Evolutionary conservation across 2,329 filamentous ascomycete genomes (phyloP).

Genomic region (Aspergillaceae sp.): DNA sequence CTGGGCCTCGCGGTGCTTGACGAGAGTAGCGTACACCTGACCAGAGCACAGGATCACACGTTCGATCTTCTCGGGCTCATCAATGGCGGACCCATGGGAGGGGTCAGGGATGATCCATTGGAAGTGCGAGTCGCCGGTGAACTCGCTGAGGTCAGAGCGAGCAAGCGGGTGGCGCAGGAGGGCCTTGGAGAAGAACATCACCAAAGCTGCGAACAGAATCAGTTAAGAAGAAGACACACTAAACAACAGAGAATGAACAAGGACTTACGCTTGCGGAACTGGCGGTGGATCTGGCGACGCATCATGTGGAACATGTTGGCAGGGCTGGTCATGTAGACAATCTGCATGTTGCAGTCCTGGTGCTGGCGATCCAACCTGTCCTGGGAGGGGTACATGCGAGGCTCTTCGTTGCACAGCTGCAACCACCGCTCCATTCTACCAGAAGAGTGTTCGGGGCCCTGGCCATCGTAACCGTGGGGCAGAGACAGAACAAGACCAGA

Average conservation of each 20-base stretch:
- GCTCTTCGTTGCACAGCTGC: conserved; percentile 95
- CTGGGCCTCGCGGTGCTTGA: conserved; percentile 83
- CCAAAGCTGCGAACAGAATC: conserved; percentile 53
- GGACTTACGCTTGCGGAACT: conserved; percentile 93
- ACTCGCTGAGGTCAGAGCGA: conserved; percentile 82
- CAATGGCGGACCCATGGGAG: conserved; percentile 69
- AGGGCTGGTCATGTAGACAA: conserved; percentile 93
- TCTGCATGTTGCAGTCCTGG: conserved; percentile 99
- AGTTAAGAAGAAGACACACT: neutral
- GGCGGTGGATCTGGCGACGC: conserved; percentile 94
- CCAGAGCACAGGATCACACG: conserved; percentile 91
- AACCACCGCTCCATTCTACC: conserved; percentile 95
- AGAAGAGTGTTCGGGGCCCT: conserved; percentile 96
- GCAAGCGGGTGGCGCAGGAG: conserved; percentile 89
- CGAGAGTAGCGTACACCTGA: conserved; percentile 83
- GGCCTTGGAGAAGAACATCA: conserved; percentile 98
- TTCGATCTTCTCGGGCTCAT: conserved; percentile 75
- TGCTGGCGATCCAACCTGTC: conserved; percentile 95
- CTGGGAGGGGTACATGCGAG: conserved; percentile 75
- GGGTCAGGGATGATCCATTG: conserved; percentile 91
- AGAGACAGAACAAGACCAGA: conserved; percentile 93
- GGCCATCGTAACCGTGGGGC: conserved; percentile 95
- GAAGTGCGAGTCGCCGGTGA: conserved; percentile 87
- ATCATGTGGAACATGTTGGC: conserved; percentile 95
- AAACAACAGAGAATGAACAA: neutral